Conservation (phyloP, 2,329 filamentous ascomycete species). For the Cercospora janseana region DNA sequence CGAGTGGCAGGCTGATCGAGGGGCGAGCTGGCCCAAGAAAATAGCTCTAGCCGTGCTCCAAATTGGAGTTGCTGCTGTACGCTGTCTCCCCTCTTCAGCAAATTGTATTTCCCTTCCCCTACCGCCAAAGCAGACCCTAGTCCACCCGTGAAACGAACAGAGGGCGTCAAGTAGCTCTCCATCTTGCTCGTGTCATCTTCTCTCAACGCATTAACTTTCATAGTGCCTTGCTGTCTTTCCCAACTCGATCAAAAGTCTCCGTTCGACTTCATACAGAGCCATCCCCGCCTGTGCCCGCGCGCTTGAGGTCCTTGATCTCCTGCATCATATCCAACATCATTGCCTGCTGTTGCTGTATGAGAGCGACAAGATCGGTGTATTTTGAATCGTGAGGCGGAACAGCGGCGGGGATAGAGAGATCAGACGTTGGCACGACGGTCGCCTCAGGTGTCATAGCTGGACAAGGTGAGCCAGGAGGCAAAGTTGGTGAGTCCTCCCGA, state of each 20-base stretch:
- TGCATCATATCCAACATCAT: slow-evolving; percentile 22
- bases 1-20: too few species aligned
- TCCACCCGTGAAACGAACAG: too few species aligned
- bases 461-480: not conserved
- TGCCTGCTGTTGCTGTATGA: slow-evolving; percentile 18
- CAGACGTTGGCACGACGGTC: not conserved
- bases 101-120: too few species aligned
- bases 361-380: slow-evolving; percentile 13
- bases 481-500: slow-evolving; percentile 7
- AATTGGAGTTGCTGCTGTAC: too few species aligned
- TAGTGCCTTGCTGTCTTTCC: not conserved
- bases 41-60: too few species aligned
- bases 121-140: too few species aligned
- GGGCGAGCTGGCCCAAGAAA: too few species aligned
- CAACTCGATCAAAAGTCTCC: not conserved
- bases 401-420: not conserved
- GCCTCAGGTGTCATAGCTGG: not conserved
- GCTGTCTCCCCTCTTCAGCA: too few species aligned
- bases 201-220: too few species aligned
- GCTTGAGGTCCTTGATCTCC: slow-evolving; percentile 22
- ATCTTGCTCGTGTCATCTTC: too few species aligned
- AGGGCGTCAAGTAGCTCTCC: too few species aligned
- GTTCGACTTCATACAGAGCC: not conserved
- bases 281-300: not conserved
- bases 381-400: not conserved